Evolutionary conservation across 345 rosid species (phyloP).

Genomic region (Rhodamnia rubescens): DNA sequence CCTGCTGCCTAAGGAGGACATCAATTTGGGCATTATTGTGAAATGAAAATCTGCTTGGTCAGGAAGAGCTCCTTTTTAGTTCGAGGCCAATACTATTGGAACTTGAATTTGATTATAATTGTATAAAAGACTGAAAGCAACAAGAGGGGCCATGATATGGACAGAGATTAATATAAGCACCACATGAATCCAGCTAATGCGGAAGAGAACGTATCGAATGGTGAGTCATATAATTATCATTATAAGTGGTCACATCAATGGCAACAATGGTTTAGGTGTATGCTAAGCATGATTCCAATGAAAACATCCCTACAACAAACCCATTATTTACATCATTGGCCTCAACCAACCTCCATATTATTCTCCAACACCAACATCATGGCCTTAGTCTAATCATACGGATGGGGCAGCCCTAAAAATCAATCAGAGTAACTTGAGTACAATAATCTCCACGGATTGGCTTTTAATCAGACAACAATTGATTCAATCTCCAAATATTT

Average conservation of each 20-base stretch:
- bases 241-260: neutral
- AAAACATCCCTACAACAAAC: neutral
- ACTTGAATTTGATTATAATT: neutral
- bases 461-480: neutral
- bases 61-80: neutral
- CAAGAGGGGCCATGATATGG: neutral
- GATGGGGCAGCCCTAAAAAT: neutral
- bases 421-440: neutral
- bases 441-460: neutral
- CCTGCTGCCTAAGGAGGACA: neutral
- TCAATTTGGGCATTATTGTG: neutral
- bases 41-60: neutral
- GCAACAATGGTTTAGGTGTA: neutral
- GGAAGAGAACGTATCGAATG: neutral
- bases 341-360: neutral
- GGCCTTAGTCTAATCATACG: neutral
- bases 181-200: neutral
- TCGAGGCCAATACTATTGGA: neutral
- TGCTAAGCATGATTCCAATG: neutral
- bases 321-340: neutral
- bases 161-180: neutral
- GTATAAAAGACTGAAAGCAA: neutral
- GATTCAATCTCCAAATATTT: neutral
- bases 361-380: neutral
- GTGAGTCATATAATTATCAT: neutral